phyloP scores from a whole-genome alignment of 2,329 filamentous ascomycete genomes.

The Canariomyces notabilis region DNA sequence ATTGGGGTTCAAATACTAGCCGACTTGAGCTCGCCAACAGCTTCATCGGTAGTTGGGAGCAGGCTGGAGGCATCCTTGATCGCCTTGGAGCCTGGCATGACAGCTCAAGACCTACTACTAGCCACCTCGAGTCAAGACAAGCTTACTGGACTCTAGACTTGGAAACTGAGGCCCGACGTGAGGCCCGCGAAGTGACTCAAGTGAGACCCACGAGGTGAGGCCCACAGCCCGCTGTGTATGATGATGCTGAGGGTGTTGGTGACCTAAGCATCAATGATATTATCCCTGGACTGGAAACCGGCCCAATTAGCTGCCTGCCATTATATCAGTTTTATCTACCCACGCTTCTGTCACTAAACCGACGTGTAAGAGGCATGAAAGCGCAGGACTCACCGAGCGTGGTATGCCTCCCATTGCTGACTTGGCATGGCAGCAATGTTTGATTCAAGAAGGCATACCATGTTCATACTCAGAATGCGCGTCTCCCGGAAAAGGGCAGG shows the following conservation, averaged over 20 bases:
- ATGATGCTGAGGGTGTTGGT: background rate
- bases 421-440: background rate
- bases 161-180: background rate
- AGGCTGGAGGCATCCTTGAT: constrained; percentile 6
- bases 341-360: background rate
- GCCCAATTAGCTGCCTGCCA: background rate
- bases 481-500: background rate
- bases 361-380: background rate
- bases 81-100: too few species aligned
- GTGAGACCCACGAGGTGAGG: background rate
- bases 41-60: background rate
- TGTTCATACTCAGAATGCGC: background rate
- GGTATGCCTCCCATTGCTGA: too few species aligned
- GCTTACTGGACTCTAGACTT: background rate
- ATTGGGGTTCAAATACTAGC: constrained; percentile 4
- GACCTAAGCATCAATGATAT: background rate
- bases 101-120: too few species aligned
- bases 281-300: background rate
- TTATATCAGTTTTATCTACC: background rate
- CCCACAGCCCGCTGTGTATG: background rate
- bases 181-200: background rate
- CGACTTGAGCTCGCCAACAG: background rate
- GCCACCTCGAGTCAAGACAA: too few species aligned
- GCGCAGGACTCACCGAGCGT: background rate
- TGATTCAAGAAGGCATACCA: background rate